Evolutionary conservation across 192 early-diverging fungal species (phyloP), one percentile per base, ranked within the genome.

Genomic region (Oehlia diaphana): DNA sequence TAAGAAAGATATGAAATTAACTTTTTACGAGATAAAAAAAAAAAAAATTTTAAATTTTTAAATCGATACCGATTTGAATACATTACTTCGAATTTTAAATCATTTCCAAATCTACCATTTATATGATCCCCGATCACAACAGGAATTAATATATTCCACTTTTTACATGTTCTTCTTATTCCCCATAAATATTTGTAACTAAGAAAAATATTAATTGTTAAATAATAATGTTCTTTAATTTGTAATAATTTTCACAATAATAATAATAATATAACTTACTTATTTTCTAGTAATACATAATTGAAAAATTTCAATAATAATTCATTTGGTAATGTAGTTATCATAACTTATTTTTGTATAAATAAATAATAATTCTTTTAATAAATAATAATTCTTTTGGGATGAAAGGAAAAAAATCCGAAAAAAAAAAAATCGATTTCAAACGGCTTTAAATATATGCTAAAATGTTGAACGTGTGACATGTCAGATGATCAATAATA

Each of bases 241-340:
- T 2, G 31, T 31, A 31, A 31, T 31, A 31, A 2, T 31, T 31
- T 31, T 31, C 31, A 31, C 1, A 1, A 31, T 31, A 31, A 31
- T 2, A 31, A 31, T 31, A 31, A 31, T 37, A 37, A 37, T 37
- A 4, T 5, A 37, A 42, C 39, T 42, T 42, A 42, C 39, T 66
- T 28, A 31, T 31, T 53, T 8, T 16, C 50, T 16, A 16, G 16
- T 14, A 53, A 31, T 33, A 66, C 26, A 28, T 31, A 16, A 26
- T 33, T 66, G 13, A 66, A 66, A 9, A 66, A 13, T 66, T 66
- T 66, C 31, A 66, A 66, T 66, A 66, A 66, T 66, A 66, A 66
- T 66, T 66, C 64, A 23, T 66, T 66, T 13, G 64, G 64, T 66
- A 66, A 66, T 26, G 0, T 4, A 35, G 64, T 53, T 19, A 19